Evolutionary conservation across 2,329 filamentous ascomycete genomes (phyloP), one percentile per base, ranked within the genome.

Genomic region (Monosporascus sp.): DNA sequence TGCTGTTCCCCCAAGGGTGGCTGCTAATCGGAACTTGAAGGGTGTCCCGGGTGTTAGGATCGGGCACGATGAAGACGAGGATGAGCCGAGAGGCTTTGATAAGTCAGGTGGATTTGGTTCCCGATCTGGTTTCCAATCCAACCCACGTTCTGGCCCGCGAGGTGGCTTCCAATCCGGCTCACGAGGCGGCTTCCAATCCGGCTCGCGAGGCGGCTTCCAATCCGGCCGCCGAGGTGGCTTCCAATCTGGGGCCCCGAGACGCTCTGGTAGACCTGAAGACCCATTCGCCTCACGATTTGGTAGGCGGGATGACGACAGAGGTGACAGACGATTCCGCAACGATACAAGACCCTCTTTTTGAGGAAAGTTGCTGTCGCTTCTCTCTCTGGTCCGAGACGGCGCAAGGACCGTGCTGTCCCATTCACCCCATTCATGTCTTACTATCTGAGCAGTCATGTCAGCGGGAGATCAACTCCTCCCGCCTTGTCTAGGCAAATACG

Each of bases 11-110:
- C 50, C 57, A 0, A 57, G 24, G 22, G 8, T 55, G 8, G 66
- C 62, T n/a, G 25, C 35, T 2, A 61, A 59, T 22, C 62, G 65
- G 50, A 49, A 68, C 67, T 24, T 69, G 43, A 1, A 7, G 38
- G 8, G 47, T 25, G 3, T 74, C 60, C 51, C 46, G 6, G 67
- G 67, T 7, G 9, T 69, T 31, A 57, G 61, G 38, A 49, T 68
- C 8, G 65, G 62, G 14, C n/a, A 55, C 25, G 58, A 65, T 35
- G 35, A 56, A 5, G 38, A 46, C 4, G 49, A 49, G 2, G 49
- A 50, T 3, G 44, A 52, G 15, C n/a, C 35, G 24, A 50, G 51
- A 46, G 51, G 48, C 24, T 48, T 49, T 48, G 27, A 51, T 45
- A 46, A 35, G 20, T 39, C 50, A 20, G 51, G 51, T 11, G 49